phyloP scores from a whole-genome alignment of 2,329 filamentous ascomycete genomes.

The Epichloe festucae region DNA sequence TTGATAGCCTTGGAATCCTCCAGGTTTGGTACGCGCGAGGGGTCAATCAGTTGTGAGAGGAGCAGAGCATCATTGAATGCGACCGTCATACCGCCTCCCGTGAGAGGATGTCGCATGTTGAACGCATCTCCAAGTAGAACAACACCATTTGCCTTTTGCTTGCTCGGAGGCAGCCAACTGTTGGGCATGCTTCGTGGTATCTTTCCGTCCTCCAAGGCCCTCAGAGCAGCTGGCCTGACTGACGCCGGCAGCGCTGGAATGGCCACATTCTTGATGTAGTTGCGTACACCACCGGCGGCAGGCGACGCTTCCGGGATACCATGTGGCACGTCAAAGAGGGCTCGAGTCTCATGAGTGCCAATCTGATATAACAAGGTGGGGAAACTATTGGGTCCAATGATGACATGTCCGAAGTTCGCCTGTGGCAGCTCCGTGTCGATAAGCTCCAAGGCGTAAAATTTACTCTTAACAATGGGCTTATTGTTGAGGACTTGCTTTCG shows the following conservation, averaged over 20 bases:
- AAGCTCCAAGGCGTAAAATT: constrained; percentile 89
- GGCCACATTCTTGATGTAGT: constrained; percentile 68
- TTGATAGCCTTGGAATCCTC: constrained; percentile 53
- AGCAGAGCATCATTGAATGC: constrained; percentile 85
- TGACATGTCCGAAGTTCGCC: constrained; percentile 70
- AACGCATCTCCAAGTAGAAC: constrained; percentile 84
- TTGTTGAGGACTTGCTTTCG: constrained; percentile 60
- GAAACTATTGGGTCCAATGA: constrained; percentile 55
- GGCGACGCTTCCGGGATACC: constrained; percentile 60
- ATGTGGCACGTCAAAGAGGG: constrained; percentile 76
- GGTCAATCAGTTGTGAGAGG: constrained; percentile 60
- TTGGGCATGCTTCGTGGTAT: constrained; percentile 86
- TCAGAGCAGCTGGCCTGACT: constrained; percentile 60
- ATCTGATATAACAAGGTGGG: constrained; percentile 95
- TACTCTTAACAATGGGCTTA: constrained; percentile 60
- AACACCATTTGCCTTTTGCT: constrained; percentile 46
- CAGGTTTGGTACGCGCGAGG: constrained; percentile 54
- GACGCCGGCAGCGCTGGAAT: constrained; percentile 62
- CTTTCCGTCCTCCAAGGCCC: constrained; percentile 64
- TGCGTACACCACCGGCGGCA: constrained; percentile 69
- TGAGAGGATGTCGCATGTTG: constrained; percentile 99
- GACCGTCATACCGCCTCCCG: constrained; percentile 95
- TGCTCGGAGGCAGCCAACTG: constrained; percentile 71
- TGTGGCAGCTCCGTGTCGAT: constrained; percentile 72
- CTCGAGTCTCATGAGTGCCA: constrained; percentile 83